Percentiles rank a stretch among this genome's conserved stretches.
Conservation (phyloP, 495 filamentous ascomycete genomes). For the Podospora australis region DNA sequence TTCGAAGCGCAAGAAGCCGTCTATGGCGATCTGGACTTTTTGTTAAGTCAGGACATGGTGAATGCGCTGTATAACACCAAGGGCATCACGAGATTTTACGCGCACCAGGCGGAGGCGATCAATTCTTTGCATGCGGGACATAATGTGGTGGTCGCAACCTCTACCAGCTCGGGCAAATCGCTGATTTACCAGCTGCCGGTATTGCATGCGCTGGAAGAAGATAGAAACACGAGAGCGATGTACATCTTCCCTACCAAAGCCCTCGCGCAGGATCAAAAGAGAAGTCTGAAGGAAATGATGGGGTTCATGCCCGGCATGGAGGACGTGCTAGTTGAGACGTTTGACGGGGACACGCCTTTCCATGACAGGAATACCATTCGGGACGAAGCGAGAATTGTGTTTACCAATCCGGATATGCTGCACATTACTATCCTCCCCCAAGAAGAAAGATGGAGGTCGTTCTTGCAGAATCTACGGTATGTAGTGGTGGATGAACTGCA, state of each 20-base stretch:
- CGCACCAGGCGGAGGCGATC: slow-evolving; percentile 92
- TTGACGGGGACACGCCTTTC: slow-evolving; percentile 92
- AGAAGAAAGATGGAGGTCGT: slow-evolving; percentile 82
- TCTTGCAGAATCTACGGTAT: slow-evolving; percentile 81
- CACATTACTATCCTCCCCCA: slow-evolving; percentile 92
- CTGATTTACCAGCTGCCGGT: slow-evolving; percentile 96
- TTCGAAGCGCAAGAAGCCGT: slow-evolving; percentile 81
- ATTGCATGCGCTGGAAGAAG: slow-evolving; percentile 76
- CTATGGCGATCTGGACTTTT: slow-evolving; percentile 80
- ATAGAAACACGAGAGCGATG: slow-evolving; percentile 74
- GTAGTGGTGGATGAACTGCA: slow-evolving; percentile 90
- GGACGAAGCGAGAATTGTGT: slow-evolving; percentile 87
- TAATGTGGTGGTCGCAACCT: slow-evolving; percentile 89
- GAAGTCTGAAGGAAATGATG: slow-evolving; percentile 81
- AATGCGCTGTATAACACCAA: slow-evolving; percentile 90
- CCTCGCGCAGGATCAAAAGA: slow-evolving; percentile 87
- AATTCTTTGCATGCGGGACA: slow-evolving; percentile 78
- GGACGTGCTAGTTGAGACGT: slow-evolving; percentile 77
- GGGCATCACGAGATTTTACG: slow-evolving; percentile 80
- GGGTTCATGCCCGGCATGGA: slow-evolving; percentile 72
- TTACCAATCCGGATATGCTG: slow-evolving; percentile 98
- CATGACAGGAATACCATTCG: slow-evolving; percentile 67
- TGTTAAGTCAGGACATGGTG: slow-evolving; percentile 81
- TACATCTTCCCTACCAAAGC: slow-evolving; percentile 99
- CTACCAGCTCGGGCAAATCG: slow-evolving; percentile 93